Evolutionary conservation across 805 yeast genomes (phyloP), one percentile per base, ranked within the genome.

Genomic region (Metschnikowia hibisci): DNA sequence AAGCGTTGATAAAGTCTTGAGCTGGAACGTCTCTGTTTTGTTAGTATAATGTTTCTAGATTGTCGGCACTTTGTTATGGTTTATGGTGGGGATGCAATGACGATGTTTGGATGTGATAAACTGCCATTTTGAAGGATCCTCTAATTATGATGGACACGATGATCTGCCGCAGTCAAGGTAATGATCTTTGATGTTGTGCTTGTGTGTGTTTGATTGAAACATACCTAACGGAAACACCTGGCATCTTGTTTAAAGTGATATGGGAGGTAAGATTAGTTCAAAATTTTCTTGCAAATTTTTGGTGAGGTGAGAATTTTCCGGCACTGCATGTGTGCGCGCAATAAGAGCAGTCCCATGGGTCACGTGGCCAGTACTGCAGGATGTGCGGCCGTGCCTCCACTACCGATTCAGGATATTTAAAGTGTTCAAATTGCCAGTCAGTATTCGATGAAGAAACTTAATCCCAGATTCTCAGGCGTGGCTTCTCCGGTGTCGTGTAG

Each of bases 1-100:
- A 93, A 78, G 98, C 96, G 82, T 88, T 89, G 78, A 93, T 91
- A 81, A 93, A 93, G 61, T 87, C 95, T 86, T 93, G 98, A 77
- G 99, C 99, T 79, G 98, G 96, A 78, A 93, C 99, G 97, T 93
- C 99, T 86, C 96, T 89, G 62, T 27, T 20, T 35, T 35, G 39
- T 35, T 35, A 35, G 39, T 35, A 35, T 27, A 14, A 14, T 12
- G 25, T 27, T 35, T n/a, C 9, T 4, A 4, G 20, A n/a, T 20
- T 26, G 18, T 32, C 26, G 35, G 11, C 16, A 32, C 13, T 20
- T 20, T 20, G 23, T 20, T 20, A 3, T 20, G 23, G 23, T 20
- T 6, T 20, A 6, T 20, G 32, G 32, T 9, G 20, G 32, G 5
- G 32, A 14, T 13, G 14, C 5, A 6, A 27, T 25, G 29, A 12